Percentiles rank a stretch among this genome's conserved stretches.
Conservation (phyloP, 1,139 yeast genomes). For the Geotrichum europaeum region DNA sequence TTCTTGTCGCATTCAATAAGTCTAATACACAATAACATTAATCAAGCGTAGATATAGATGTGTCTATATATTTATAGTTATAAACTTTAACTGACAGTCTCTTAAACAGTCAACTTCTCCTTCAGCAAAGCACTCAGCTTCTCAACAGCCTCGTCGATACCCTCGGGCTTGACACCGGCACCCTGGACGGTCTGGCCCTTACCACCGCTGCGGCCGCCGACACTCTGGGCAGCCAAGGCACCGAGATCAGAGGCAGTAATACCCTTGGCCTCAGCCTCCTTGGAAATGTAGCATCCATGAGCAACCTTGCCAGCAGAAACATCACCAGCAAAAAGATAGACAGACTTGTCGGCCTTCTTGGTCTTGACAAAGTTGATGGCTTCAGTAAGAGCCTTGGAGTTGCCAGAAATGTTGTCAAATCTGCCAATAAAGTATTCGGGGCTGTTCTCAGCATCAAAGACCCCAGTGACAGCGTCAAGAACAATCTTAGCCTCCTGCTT, state of each 20-base stretch:
- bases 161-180: conserved; percentile 77
- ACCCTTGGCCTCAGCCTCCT: conserved; percentile 64
- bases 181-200: conserved; percentile 96
- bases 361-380: conserved; percentile 82
- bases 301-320: conserved; percentile 67
- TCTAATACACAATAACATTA: not conserved
- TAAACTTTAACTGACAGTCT: not conserved
- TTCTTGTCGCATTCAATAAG: not conserved
- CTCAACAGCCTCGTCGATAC: conserved; percentile 64
- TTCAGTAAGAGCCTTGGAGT: conserved; percentile 91
- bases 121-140: conserved; percentile 56
- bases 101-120: conserved; percentile 38
- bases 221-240: conserved; percentile 55
- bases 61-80: not conserved
- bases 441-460: conserved; percentile 46
- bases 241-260: conserved; percentile 74
- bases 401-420: conserved; percentile 59
- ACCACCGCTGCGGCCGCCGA: conserved; percentile 99
- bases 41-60: not conserved
- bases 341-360: conserved; percentile 65
- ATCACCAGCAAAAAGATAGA: conserved; percentile 77
- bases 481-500: conserved; percentile 83
- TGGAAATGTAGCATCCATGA: conserved; percentile 86
- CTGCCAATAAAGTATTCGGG: conserved; percentile 56
- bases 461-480: conserved; percentile 67